Conservation (phyloP, 768 basidiomycete genomes). For the Lactarius quietus region DNA sequence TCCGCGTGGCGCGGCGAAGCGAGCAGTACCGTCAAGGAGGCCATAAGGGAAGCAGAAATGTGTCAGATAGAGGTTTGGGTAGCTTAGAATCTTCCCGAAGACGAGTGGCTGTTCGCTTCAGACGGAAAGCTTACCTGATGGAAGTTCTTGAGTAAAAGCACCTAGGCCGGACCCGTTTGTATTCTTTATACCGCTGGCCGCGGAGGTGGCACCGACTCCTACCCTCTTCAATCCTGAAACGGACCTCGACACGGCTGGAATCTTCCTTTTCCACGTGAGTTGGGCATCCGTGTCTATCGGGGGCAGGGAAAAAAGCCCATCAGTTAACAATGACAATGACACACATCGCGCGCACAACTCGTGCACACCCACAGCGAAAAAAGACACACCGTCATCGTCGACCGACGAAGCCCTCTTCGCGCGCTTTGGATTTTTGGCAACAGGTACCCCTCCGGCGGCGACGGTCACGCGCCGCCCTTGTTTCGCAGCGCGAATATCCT, state of each 20-base stretch:
- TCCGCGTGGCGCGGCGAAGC: not conserved
- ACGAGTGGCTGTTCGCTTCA: not conserved
- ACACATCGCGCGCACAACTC: not conserved
- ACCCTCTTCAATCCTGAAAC: not conserved
- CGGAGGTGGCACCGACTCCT: not conserved
- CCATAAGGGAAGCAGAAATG: not conserved
- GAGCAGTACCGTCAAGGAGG: not conserved
- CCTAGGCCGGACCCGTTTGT: not conserved
- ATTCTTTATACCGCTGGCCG: too few species aligned
- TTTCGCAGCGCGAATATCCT: not conserved
- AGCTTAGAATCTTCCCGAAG: not conserved
- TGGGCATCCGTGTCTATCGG: not conserved
- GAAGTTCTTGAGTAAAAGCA: not conserved
- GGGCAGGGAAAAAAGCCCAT: too few species aligned
- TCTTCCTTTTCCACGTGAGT: conserved; percentile 9
- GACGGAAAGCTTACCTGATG: not conserved
- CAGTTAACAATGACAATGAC: not conserved
- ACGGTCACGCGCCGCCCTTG: not conserved
- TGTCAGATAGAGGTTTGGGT: not conserved
- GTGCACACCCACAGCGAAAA: not conserved
- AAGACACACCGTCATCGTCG: not conserved
- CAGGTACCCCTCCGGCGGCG: not conserved
- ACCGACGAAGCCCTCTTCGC: not conserved
- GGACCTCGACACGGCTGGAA: not conserved
- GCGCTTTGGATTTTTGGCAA: not conserved